phyloP scores from a whole-genome alignment of 2,329 filamentous ascomycete species.

The Colletotrichum cuscutae region DNA sequence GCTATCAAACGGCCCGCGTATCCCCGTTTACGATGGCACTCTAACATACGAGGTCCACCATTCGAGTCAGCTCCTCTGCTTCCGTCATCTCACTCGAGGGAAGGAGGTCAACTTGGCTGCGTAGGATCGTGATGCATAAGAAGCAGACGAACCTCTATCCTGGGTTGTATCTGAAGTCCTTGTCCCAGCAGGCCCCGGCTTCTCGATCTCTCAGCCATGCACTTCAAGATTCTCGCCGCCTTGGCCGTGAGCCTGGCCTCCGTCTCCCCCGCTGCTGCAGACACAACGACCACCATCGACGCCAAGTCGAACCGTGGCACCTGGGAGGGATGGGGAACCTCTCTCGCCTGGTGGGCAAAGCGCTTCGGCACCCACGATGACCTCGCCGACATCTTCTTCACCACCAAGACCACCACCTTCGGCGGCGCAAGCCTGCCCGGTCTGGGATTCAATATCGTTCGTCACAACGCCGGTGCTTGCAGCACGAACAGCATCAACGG shows the following conservation, averaged over 20 bases:
- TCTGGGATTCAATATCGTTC: slow-evolving; percentile 53
- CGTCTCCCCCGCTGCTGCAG: background rate
- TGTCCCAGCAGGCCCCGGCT: background rate
- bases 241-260: slow-evolving; percentile 15
- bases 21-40: slow-evolving; percentile 10
- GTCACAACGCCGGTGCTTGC: slow-evolving; percentile 55
- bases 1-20: slow-evolving; percentile 1
- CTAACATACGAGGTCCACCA: background rate
- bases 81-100: background rate
- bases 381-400: slow-evolving; percentile 54
- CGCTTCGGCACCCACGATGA: slow-evolving; percentile 52
- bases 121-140: background rate
- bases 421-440: slow-evolving; percentile 47
- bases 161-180: background rate
- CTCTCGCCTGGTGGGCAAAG: slow-evolving; percentile 55
- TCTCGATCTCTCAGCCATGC: background rate
- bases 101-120: background rate
- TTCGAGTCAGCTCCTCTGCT: slow-evolving; percentile 23
- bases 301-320: slow-evolving; percentile 47
- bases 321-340: slow-evolving; percentile 57
- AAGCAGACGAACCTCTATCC: background rate
- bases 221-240: slow-evolving; percentile 6
- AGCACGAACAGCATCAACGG: slow-evolving; percentile 47
- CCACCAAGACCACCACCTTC: slow-evolving; percentile 42
- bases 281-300: slow-evolving; percentile 23